A percentile compares a stretch with the other conserved stretches of the same genome.
Evolutionary conservation across 179 eudicot genomes (phyloP).

Genomic region (Nepenthes alata): DNA sequence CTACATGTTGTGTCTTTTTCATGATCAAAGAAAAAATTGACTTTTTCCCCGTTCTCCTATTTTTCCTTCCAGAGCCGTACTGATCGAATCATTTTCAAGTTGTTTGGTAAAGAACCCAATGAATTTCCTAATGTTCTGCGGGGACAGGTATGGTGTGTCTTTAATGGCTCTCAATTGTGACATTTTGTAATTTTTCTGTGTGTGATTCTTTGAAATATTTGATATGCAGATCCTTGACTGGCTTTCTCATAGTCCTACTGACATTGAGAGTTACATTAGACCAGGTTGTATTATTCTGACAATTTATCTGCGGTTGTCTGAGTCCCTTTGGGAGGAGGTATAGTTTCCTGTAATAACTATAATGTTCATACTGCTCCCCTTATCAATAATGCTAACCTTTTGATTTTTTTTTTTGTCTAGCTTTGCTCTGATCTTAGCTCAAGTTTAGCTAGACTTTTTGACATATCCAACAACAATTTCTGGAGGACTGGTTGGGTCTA

Average conservation of each 20-base stretch:
- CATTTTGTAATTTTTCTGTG: not conserved
- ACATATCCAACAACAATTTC: slow-evolving; percentile 21
- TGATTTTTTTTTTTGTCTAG: slow-evolving; percentile 14
- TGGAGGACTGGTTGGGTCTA: slow-evolving; percentile 47
- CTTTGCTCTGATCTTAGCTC: slow-evolving; percentile 35
- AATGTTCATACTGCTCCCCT: not conserved
- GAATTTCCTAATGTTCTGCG: slow-evolving; percentile 39
- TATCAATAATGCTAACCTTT: slow-evolving; percentile 4
- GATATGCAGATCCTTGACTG: slow-evolving; percentile 37
- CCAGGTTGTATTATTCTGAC: slow-evolving; percentile 47
- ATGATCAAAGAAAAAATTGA: not conserved
- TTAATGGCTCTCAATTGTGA: not conserved
- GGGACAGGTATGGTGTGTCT: slow-evolving; percentile 25
- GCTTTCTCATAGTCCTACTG: slow-evolving; percentile 47
- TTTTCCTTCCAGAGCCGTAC: slow-evolving; percentile 29
- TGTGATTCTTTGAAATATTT: slow-evolving; percentile 9
- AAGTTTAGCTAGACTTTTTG: slow-evolving; percentile 33
- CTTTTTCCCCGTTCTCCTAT: slow-evolving; percentile 2
- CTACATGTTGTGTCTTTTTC: not conserved
- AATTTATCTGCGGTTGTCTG: slow-evolving; percentile 33
- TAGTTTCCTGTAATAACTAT: not conserved
- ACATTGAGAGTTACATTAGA: slow-evolving; percentile 47
- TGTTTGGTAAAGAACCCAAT: slow-evolving; percentile 54
- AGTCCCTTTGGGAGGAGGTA: slow-evolving; percentile 49
- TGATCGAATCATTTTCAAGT: slow-evolving; percentile 45